Evolutionary conservation across 345 rosid genomes (phyloP).

Genomic region (Cardamine resedifolia): DNA sequence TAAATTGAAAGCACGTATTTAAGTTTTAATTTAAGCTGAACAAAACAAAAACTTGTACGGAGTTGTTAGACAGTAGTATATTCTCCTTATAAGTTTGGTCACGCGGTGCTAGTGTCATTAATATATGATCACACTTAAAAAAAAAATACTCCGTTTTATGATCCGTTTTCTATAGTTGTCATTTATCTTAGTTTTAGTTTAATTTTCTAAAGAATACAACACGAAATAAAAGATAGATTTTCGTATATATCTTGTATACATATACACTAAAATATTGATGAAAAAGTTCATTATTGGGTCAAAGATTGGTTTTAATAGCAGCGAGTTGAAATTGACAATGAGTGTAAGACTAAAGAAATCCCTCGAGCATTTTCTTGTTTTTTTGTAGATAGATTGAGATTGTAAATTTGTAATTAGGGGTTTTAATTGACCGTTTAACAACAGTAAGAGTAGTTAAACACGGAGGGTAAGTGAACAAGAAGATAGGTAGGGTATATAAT

Average conservation of each 20-base stretch:
- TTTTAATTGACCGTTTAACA: neutral
- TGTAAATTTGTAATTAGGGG: neutral
- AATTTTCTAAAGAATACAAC: neutral
- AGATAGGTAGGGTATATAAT: neutral
- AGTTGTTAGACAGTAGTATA: neutral
- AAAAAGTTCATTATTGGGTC: neutral
- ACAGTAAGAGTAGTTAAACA: neutral
- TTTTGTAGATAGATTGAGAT: too few species aligned
- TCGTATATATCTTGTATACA: neutral
- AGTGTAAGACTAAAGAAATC: neutral
- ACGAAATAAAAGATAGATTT: neutral
- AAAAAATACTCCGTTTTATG: too few species aligned
- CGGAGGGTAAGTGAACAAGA: neutral
- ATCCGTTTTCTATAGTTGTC: neutral
- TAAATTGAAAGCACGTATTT: neutral
- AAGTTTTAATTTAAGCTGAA: neutral
- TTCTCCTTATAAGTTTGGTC: neutral
- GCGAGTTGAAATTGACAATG: neutral
- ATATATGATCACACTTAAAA: neutral
- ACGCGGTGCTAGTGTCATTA: too few species aligned
- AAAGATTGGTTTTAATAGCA: neutral
- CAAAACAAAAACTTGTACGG: too few species aligned
- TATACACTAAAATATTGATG: neutral
- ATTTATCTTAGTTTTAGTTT: neutral
- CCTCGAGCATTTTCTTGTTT: too few species aligned